These are phyloP conservation scores for Tritrichomonas foetus DNA, from an alignment of 208 protist genomes.

Conservation along the genomic window DNA sequence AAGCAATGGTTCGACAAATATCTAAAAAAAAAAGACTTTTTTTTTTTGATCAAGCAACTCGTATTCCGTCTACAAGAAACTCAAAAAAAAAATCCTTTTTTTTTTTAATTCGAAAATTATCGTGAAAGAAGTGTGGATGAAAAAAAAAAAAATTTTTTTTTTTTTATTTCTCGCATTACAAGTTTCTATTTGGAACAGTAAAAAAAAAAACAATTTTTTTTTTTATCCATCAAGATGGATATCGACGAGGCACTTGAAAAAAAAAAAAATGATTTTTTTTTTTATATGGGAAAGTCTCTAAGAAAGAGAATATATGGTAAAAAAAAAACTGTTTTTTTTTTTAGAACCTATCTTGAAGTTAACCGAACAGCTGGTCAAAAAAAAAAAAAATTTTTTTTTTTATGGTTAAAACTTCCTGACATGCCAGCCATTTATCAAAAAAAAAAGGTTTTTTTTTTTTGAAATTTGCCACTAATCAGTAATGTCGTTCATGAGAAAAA, in stretches of 20 bases:
- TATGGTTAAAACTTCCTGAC: background rate
- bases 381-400: background rate
- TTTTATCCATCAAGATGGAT: background rate
- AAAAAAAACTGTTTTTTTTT: background rate
- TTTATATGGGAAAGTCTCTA: background rate
- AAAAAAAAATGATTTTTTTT: background rate
- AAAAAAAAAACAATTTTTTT: background rate
- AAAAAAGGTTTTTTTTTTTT: background rate
- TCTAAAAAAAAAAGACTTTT: background rate
- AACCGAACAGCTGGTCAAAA: constrained; percentile 17
- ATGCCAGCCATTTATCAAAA: background rate
- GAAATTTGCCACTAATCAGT: background rate
- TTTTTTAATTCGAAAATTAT: background rate
- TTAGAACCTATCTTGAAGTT: constrained; percentile 14
- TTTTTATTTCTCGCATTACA: background rate
- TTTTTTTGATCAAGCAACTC: background rate
- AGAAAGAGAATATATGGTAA: background rate
- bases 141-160: background rate
- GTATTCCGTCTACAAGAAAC: background rate
- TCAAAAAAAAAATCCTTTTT: background rate
- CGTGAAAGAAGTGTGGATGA: background rate
- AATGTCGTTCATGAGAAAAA: background rate
- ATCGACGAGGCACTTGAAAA: background rate
- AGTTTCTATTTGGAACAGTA: background rate
- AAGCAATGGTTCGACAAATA: constrained; percentile 35